Percentiles rank a stretch among this genome's conserved stretches.
Conservation (phyloP, 805 yeast genomes). For the Teunomyces panamensis region DNA sequence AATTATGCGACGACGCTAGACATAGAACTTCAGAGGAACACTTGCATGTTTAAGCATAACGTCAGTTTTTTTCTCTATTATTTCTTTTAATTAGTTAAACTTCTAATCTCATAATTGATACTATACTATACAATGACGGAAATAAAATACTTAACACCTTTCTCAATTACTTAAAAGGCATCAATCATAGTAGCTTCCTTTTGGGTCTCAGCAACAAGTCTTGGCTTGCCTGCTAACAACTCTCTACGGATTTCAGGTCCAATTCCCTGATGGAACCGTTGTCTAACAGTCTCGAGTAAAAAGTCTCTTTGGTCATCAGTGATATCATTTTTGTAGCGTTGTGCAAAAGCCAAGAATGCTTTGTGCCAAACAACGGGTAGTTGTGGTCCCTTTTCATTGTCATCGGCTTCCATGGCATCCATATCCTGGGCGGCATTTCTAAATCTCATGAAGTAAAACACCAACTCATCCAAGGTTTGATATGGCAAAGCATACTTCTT, state of each 20-base stretch:
- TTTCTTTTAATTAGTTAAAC: not conserved
- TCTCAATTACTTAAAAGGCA: constrained; percentile 24
- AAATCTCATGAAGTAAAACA: constrained; percentile 90
- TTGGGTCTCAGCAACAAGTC: constrained; percentile 37
- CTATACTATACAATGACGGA: constrained; percentile 6
- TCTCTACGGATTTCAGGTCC: constrained; percentile 96
- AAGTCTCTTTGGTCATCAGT: constrained; percentile 99
- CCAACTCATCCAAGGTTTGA: constrained; percentile 92
- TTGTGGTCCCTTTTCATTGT: constrained; percentile 44
- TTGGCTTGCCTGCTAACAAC: constrained; percentile 77
- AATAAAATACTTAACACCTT: not conserved
- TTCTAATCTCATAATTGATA: constrained; percentile 7
- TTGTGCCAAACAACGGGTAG: constrained; percentile 98
- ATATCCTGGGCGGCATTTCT: constrained; percentile 54
- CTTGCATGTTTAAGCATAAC: constrained; percentile 1
- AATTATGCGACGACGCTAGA: constrained; percentile 37
- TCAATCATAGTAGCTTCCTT: constrained; percentile 39
- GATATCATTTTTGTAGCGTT: constrained; percentile 93
- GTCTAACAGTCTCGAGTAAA: constrained; percentile 84
- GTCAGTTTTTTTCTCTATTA: not conserved
- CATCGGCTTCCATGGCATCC: constrained; percentile 36
- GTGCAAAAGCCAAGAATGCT: constrained; percentile 91
- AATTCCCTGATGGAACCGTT: constrained; percentile 81
- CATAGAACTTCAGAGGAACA: constrained; percentile 27
- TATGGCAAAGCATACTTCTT: constrained; percentile 96